A percentile compares a stretch with the other conserved stretches of the same genome.
Evolutionary conservation across 2,329 filamentous ascomycete genomes (phyloP).

Genomic region (Neophaeococcomyces mojaviensis): DNA sequence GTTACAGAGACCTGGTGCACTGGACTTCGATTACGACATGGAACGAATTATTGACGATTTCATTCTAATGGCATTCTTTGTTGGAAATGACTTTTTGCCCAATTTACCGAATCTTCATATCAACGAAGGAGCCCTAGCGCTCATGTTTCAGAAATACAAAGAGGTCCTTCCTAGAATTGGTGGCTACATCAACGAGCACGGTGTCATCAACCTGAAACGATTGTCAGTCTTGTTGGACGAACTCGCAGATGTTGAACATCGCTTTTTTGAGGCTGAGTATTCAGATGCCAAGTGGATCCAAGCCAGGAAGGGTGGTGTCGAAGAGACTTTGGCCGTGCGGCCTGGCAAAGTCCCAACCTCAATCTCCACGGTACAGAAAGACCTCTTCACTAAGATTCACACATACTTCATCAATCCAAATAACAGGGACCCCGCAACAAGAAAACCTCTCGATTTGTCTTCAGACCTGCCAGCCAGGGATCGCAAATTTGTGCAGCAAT

Average conservation of each 20-base stretch:
- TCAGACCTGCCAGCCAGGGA: constrained; percentile 69
- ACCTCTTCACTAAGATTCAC: constrained; percentile 73
- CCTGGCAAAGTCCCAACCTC: constrained; percentile 55
- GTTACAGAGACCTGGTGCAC: constrained; percentile 62
- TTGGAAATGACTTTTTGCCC: constrained; percentile 97
- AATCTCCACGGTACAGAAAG: constrained; percentile 72
- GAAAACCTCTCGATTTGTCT: constrained; percentile 63
- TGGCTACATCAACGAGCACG: constrained; percentile 94
- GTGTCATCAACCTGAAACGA: constrained; percentile 79
- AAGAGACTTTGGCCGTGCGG: constrained; percentile 55
- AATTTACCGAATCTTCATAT: constrained; percentile 95
- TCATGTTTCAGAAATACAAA: constrained; percentile 98
- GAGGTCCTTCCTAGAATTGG: constrained; percentile 75
- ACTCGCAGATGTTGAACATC: constrained; percentile 77
- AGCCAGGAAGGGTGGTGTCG: constrained; percentile 68
- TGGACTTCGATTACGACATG: constrained; percentile 80
- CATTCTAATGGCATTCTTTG: constrained; percentile 98
- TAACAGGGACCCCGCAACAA: constrained; percentile 38
- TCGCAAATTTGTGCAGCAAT: constrained; percentile 84
- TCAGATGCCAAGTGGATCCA: constrained; percentile 87
- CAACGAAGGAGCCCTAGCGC: constrained; percentile 90
- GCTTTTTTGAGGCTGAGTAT: constrained; percentile 88
- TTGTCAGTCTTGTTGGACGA: constrained; percentile 72
- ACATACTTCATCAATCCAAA: constrained; percentile 69
- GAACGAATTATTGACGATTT: constrained; percentile 98